Base-by-base conservation (phyloP, 1,139 yeast genomes). In the Candida glucosophila region DNA sequence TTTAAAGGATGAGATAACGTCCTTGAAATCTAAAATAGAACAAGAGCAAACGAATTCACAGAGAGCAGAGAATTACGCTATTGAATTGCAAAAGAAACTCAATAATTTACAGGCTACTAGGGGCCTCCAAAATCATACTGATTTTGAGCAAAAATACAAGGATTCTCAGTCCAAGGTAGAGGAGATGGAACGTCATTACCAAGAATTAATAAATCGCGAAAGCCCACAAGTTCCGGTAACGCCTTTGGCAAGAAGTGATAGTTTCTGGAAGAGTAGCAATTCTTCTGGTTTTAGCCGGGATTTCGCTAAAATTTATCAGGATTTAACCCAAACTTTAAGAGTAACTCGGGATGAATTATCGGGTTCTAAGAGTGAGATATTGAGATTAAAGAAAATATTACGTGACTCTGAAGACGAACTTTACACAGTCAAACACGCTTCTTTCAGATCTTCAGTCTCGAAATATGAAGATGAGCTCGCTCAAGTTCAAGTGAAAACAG, bases 271-370 rank as follows among this genome's bases (percentile, higher is more conserved):
- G 44, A 34, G 62, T 39, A 43, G 36, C 31, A 52, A 46, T 4
- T 44, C 49, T n/a, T 17, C 14, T 11, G 44, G 35, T 19, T 49
- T 55, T 3, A 59, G 64, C 35, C 62, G 54, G 24, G 79, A 73
- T 25, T 55, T 73, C 36, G 56, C 67, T 4, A 55, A 57, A 21
- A 70, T 71, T 4, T 73, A 73, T 39, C 76, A 72, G 35, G 80
- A 73, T 28, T 62, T 73, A 5, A 58, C 74, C 12, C 63, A 55
- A 29, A 69, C 73, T 7, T 51, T 73, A 26, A 62, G 57, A 29
- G 40, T 60, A 3, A 59, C 76, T 1, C 58, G 75, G 31, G 72
- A 67, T 23, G 74, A 72, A 35, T 52, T 72, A 25, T 51, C 64
- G 20, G 40, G 53, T 22, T 55, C 80, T 8, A 66, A 74, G 46